Percentiles rank a stretch among this genome's conserved stretches.
Conservation (phyloP, 495 filamentous ascomycete genomes). For the Aspergillus steynii region DNA sequence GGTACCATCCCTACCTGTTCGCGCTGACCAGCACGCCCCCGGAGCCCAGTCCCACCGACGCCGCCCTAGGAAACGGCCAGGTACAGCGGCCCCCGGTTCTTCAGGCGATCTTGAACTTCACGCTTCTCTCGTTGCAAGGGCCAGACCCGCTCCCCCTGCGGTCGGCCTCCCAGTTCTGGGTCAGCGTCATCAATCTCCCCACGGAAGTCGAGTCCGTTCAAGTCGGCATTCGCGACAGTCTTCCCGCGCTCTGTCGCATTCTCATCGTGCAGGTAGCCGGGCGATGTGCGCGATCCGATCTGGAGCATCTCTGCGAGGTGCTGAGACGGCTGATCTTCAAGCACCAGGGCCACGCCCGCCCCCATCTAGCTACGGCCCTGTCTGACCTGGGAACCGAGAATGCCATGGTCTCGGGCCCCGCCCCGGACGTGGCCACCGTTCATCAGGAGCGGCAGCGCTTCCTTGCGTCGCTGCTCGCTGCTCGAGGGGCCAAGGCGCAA, state of each 20-base stretch:
- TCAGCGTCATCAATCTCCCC: constrained; percentile 48
- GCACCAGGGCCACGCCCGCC: constrained; percentile 64
- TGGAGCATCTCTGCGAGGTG: constrained; percentile 73
- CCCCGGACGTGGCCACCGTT: neutral
- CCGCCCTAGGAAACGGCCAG: constrained; percentile 1
- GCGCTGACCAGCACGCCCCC: constrained; percentile 29
- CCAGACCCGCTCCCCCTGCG: constrained; percentile 79
- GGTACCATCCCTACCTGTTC: constrained; percentile 52
- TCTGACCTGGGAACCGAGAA: constrained; percentile 57
- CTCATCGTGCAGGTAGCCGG: constrained; percentile 73
- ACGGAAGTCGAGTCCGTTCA: constrained; percentile 49
- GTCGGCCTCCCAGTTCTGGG: constrained; percentile 81
- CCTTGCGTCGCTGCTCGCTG: constrained; percentile 45
- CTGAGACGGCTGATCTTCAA: constrained; percentile 72
- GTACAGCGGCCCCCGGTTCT: constrained; percentile 41
- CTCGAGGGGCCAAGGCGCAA: constrained; percentile 54
- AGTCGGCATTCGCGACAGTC: constrained; percentile 55
- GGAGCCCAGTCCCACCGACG: constrained; percentile 6
- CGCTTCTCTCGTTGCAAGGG: constrained; percentile 67
- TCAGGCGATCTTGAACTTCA: constrained; percentile 74
- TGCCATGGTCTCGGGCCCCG: constrained; percentile 20
- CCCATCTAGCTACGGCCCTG: constrained; percentile 60
- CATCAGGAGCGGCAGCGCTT: constrained; percentile 36
- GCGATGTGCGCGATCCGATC: constrained; percentile 71
- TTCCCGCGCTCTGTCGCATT: constrained; percentile 58